phyloP scores from a whole-genome alignment of 805 yeast species.

The Sugiyamaella smithiae region DNA sequence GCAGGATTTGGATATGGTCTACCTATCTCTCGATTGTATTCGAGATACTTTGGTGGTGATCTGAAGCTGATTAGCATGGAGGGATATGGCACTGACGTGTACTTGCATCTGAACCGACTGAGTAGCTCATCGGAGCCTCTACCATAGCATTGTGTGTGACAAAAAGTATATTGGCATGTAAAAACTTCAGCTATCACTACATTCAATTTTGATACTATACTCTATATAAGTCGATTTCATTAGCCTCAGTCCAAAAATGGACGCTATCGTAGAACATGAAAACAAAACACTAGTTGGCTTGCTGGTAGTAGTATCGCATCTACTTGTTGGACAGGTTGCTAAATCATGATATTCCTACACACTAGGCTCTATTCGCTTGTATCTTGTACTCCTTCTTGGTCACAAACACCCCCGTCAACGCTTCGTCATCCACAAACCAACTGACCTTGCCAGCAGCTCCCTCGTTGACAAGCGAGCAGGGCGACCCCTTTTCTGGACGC shows the following conservation, averaged over 20 bases:
- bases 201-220: too few relatives aligned
- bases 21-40: conserved; percentile 80
- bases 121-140: conserved; percentile 69
- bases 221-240: too few relatives aligned
- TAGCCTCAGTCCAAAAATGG: too few relatives aligned
- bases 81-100: conserved; percentile 92
- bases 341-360: too few relatives aligned
- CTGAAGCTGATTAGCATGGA: conserved; percentile 85
- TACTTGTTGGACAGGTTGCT: too few relatives aligned
- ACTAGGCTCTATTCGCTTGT: too few relatives aligned
- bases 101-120: conserved; percentile 77
- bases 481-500: conserved; percentile 94
- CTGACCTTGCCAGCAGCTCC: conserved; percentile 95
- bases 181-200: too few relatives aligned
- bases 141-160: too few relatives aligned
- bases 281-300: too few relatives aligned
- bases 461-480: conserved; percentile 89
- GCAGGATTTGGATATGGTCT: conserved; percentile 93
- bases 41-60: conserved; percentile 90
- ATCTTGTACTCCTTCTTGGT: conserved; percentile 71
- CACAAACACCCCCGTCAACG: conserved; percentile 72
- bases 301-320: too few relatives aligned
- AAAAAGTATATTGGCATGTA: too few relatives aligned
- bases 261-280: too few relatives aligned
- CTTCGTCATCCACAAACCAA: conserved; percentile 97